These are phyloP conservation scores for Crucihimalaya himalaica DNA, from an alignment of 345 rosid genomes.

Conservation along the genomic window DNA sequence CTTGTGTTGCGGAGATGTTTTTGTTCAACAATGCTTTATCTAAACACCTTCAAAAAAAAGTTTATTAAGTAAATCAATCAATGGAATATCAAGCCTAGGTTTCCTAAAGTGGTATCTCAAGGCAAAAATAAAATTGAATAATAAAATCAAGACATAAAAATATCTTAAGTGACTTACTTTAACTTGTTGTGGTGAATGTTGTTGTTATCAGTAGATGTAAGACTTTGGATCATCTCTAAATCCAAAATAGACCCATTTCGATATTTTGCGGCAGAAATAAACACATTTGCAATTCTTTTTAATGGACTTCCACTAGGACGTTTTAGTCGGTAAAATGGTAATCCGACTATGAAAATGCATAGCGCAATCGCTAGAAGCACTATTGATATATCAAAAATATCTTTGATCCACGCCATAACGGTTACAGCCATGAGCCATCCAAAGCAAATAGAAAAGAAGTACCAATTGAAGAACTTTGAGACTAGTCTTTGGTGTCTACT, in stretches of 20 bases:
- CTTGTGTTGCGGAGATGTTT: constrained; percentile 35
- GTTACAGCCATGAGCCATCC: constrained; percentile 58
- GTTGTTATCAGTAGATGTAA: not conserved
- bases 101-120: too few species aligned
- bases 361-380: constrained; percentile 39
- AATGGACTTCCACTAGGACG: constrained; percentile 54
- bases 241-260: constrained; percentile 18
- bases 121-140: too few species aligned
- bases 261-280: constrained; percentile 20
- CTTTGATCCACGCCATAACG: constrained; percentile 55
- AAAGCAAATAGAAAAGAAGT: constrained; percentile 47
- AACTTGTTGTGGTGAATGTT: constrained; percentile 20
- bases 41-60: constrained; percentile 42
- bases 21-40: constrained; percentile 47
- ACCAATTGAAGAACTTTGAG: constrained; percentile 65
- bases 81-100: too few species aligned
- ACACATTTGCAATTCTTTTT: constrained; percentile 47
- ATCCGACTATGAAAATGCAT: constrained; percentile 45
- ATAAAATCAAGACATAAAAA: too few species aligned
- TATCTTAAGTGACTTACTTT: constrained; percentile 17
- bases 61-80: too few species aligned
- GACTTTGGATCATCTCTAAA: constrained; percentile 18
- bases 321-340: constrained; percentile 48
- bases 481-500: constrained; percentile 37
- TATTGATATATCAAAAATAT: constrained; percentile 42